Conservation (phyloP, 2,329 filamentous ascomycete species). For the Ploettnerulaceae sp. region DNA sequence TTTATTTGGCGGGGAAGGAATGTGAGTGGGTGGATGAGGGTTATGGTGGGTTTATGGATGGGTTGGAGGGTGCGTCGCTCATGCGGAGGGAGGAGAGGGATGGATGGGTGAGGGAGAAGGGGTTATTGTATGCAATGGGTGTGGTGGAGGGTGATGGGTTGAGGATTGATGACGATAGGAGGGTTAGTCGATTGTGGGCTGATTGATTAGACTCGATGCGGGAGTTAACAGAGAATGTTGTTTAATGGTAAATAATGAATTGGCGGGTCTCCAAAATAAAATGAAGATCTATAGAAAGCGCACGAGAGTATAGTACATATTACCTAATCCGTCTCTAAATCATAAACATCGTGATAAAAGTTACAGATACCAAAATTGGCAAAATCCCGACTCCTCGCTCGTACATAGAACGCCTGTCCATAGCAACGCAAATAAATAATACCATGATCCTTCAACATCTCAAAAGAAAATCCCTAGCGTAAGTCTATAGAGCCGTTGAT, state of each 20-base stretch:
- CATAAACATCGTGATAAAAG: slow-evolving; percentile 1
- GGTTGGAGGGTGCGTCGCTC: slow-evolving; percentile 31
- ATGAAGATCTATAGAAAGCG: no score
- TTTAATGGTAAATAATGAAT: no score
- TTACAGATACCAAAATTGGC: background rate
- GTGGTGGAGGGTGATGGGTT: slow-evolving; percentile 31
- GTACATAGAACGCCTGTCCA: background rate
- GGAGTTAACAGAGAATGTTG: background rate
- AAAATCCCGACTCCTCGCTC: background rate
- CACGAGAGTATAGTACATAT: background rate
- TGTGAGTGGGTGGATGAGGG: slow-evolving; percentile 28
- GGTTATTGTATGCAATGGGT: slow-evolving; percentile 34
- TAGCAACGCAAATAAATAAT: background rate
- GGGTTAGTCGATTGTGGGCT: slow-evolving; percentile 14
- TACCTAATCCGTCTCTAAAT: slow-evolving; percentile 1
- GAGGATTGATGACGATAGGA: slow-evolving; percentile 24
- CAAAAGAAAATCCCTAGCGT: slow-evolving; percentile 29
- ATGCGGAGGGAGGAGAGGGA: slow-evolving; percentile 33
- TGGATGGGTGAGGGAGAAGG: slow-evolving; percentile 29
- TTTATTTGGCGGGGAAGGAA: slow-evolving; percentile 37
- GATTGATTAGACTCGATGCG: background rate
- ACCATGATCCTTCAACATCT: background rate
- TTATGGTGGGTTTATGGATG: slow-evolving; percentile 28
- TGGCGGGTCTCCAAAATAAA: no score
- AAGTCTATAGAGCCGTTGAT: slow-evolving; percentile 19